Base-by-base conservation (phyloP, 371 early-diverging fungal species). In the Batrachochytrium dendrobatidis region DNA sequence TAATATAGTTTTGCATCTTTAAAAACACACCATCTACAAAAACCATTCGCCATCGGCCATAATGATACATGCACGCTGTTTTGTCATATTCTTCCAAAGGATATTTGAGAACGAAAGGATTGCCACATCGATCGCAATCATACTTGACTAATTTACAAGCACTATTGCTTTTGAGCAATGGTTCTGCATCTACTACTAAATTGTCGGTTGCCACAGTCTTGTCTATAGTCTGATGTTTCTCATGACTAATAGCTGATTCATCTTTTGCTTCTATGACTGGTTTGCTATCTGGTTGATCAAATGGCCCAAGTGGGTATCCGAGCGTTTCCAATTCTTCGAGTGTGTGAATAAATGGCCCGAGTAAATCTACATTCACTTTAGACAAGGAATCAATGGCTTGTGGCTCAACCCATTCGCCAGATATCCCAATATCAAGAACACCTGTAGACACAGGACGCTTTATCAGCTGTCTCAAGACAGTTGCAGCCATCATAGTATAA, bases 51-150 rank as follows among this genome's bases (percentile, higher is more conserved):
- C 46, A 3, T 39, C 35, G 39, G 12, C 58, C 61, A 55, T 55
- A 56, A 48, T 68, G 68, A 51, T 34, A 58, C 4, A 15, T 17
- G 58, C 69, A 68, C 31, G 34, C 61, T 17, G 7, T 30, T 39
- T n/a, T 4, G n/a, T 59, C 53, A 15, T 5, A 15, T 7, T 46
- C 46, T 1, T 57, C 53, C 53, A 62, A 31, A 12, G 67, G 63
- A 46, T 52, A 58, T 24, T 22, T 51, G 7, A 66, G 67, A 0
- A 51, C 43, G 48, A 68, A 75, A 1, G 35, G 20, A 1, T 18
- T 17, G 7, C 45, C 31, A 55, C 70, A 69, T 57, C 75, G 51
- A 17, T 62, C 64, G 56, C 69, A 69, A 31, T 53, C 34, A 25
- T 56, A 55, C 43, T 39, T 39, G 39, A 20, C 39, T 39, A 20